Percentiles rank a stretch among this genome's conserved stretches.
These are phyloP conservation scores for Neodidymelliopsis sp. DNA, from an alignment of 2,329 filamentous ascomycete genomes.

Conservation along the genomic window DNA sequence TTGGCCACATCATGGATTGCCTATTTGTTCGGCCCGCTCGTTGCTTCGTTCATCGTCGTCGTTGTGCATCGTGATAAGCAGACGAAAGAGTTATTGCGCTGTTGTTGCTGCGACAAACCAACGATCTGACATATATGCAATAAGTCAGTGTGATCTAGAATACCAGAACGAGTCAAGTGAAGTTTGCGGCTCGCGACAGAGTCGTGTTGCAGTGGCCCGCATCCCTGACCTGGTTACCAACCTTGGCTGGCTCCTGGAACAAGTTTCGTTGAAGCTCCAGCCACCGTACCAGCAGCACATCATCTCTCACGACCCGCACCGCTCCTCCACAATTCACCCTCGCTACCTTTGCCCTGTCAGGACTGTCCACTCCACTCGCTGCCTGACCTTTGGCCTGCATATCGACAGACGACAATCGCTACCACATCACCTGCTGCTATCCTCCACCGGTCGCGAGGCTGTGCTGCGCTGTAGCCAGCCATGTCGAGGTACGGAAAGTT, in stretches of 20 bases:
- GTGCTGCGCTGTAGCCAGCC: slow-evolving; percentile 36
- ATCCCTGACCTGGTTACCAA: slow-evolving; percentile 26
- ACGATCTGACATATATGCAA: too few relatives aligned
- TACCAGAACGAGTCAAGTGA: not conserved
- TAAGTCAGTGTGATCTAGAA: too few relatives aligned
- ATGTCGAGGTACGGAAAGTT: slow-evolving; percentile 50
- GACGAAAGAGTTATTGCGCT: not conserved
- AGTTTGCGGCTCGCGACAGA: slow-evolving; percentile 22
- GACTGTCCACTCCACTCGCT: slow-evolving; percentile 19
- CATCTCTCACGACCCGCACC: slow-evolving; percentile 26
- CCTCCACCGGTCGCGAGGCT: slow-evolving; percentile 26
- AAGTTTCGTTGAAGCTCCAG: slow-evolving; percentile 18
- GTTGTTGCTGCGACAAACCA: slow-evolving; percentile 17
- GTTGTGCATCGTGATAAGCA: slow-evolving; percentile 10
- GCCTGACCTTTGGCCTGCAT: slow-evolving; percentile 15
- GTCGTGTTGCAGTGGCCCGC: slow-evolving; percentile 25
- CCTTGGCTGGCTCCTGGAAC: slow-evolving; percentile 19
- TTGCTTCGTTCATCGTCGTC: slow-evolving; percentile 7
- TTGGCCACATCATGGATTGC: slow-evolving; percentile 11
- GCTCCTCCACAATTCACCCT: slow-evolving; percentile 25
- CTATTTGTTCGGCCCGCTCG: slow-evolving; percentile 4
- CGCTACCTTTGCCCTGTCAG: slow-evolving; percentile 24
- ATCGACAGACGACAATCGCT: slow-evolving; percentile 7
- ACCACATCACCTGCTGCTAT: not conserved
- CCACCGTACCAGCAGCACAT: slow-evolving; percentile 27